Conservation (phyloP, 179 eudicot genomes). For the Sideroxylon spinosum region DNA sequence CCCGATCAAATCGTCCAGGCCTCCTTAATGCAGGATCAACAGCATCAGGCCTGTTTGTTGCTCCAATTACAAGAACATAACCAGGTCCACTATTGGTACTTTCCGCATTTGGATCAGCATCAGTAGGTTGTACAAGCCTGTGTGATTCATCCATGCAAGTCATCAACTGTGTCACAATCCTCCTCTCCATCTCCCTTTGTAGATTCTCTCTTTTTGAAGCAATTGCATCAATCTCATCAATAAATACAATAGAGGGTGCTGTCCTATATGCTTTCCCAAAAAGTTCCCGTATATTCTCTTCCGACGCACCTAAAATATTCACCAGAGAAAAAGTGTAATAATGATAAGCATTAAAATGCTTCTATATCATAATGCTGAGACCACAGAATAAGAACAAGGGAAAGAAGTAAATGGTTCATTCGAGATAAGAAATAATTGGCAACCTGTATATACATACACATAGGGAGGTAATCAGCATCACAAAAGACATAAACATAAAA, state of each 20-base stretch:
- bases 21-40: constrained; percentile 85
- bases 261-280: constrained; percentile 79
- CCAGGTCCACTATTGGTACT: constrained; percentile 40
- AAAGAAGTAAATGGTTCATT: neutral
- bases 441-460: no score
- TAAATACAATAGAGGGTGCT: constrained; percentile 88
- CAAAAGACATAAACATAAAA: neutral
- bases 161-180: constrained; percentile 88
- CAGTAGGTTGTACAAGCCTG: constrained; percentile 34
- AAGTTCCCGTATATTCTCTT: constrained; percentile 81
- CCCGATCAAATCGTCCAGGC: constrained; percentile 81
- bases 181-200: constrained; percentile 85
- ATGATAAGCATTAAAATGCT: neutral
- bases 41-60: constrained; percentile 91
- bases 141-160: constrained; percentile 92
- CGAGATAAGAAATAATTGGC: neutral
- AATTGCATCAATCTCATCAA: constrained; percentile 91
- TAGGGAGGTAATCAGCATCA: neutral
- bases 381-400: constrained; percentile 1
- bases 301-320: constrained; percentile 66
- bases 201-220: constrained; percentile 89
- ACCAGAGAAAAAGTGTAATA: neutral
- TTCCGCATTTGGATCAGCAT: constrained; percentile 31
- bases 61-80: constrained; percentile 82
- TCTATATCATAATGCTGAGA: neutral